Evolutionary conservation across 306 rosid genomes (phyloP), one percentile per base, ranked within the genome.

Genomic region (Lathyrus tuberosus): DNA sequence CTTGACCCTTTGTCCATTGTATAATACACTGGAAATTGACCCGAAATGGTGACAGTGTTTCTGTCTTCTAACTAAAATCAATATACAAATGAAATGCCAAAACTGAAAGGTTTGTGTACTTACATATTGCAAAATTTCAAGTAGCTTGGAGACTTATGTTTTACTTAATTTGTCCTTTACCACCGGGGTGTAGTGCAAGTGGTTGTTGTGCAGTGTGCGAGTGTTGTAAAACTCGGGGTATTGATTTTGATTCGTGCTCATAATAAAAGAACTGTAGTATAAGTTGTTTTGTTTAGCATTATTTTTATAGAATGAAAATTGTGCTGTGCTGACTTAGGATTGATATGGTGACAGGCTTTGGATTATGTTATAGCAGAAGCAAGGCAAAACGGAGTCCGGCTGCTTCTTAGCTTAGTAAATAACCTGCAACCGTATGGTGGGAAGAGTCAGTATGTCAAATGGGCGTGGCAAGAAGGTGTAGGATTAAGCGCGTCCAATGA

Each of bases 401-500:
- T 94, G 73, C 96, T 94, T n/a, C 95, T 91, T 64, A 64, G 96
- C 89, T 80, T 94, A 69, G 99, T 94, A 33, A 87, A 94, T 78
- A 91, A 94, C 82, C 84, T 94, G 87, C 89, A 88, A 69, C 89
- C 96, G 38, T 94, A 80, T 72, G 99, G 99, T 54, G 99, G 99
- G 81, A 94, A 94, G 90, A 83, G 91, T 80, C 92, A 87, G 79
- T 94, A 94, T 71, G 99, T 94, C 41, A 86, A 91, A 76, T 94
- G 99, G 99, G 99, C 99, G 42, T 94, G 97, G 99, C 86, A 88
- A 73, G 99, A 94, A 68, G 99, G 99, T 43, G 83, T 88, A 41
- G 96, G 96, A 54, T 69, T 94, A 80, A 91, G 99, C 51, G 80
- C 97, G 0, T 94, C 97, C 30, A 91, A 94, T 54, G 99, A 94